Conservation (phyloP, 805 yeast species). For the Pichia insulana region DNA sequence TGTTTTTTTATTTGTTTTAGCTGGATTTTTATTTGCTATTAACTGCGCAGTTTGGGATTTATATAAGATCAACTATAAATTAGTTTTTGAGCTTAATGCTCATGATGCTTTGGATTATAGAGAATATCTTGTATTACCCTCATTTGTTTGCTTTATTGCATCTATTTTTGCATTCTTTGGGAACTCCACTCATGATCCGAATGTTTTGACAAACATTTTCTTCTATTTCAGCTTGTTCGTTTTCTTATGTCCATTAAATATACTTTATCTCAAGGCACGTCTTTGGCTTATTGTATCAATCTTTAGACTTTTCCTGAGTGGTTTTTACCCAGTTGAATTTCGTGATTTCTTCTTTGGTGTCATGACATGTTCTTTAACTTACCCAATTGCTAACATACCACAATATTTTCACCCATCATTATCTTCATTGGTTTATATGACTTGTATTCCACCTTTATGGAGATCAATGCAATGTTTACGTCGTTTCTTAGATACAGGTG, state of each 20-base stretch:
- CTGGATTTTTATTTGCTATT: constrained; percentile 53
- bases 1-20: constrained; percentile 54
- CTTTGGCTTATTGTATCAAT: constrained; percentile 67
- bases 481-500: constrained; percentile 88
- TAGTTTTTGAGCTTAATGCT: constrained; percentile 81
- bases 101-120: constrained; percentile 55
- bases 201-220: constrained; percentile 50
- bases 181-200: constrained; percentile 59
- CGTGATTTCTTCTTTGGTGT: constrained; percentile 92
- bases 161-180: constrained; percentile 68
- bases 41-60: constrained; percentile 67
- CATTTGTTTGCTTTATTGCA: constrained; percentile 46
- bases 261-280: constrained; percentile 51
- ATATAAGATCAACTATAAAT: constrained; percentile 78
- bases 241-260: constrained; percentile 52
- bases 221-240: constrained; percentile 74
- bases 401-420: constrained; percentile 85
- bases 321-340: constrained; percentile 91
- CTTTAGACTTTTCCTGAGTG: constrained; percentile 69
- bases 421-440: constrained; percentile 69
- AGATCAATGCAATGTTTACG: constrained; percentile 84
- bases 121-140: constrained; percentile 59
- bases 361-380: constrained; percentile 79
- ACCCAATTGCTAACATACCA: constrained; percentile 76
- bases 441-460: constrained; percentile 82